Evolutionary conservation across 352 stramenopile species (phyloP).

Genomic region (Pythium apleroticum): DNA sequence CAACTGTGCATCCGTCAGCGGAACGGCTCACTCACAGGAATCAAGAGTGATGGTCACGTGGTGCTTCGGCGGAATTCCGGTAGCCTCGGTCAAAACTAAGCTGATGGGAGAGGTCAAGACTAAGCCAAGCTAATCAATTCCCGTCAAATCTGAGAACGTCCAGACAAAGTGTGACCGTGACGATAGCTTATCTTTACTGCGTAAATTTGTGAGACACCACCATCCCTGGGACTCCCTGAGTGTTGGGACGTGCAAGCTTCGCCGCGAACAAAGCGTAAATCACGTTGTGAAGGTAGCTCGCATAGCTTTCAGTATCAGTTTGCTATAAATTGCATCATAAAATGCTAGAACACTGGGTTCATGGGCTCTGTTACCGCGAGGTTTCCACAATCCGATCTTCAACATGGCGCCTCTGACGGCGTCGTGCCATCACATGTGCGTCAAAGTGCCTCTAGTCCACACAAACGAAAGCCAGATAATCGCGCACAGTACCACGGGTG

Average conservation of each 20-base stretch:
- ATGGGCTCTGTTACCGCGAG: not conserved
- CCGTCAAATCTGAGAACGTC: not conserved
- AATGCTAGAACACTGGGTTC: not conserved
- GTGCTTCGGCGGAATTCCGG: constrained; percentile 18
- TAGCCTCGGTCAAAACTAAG: constrained; percentile 1
- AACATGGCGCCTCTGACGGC: constrained; percentile 21
- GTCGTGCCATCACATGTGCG: not conserved
- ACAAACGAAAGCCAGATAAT: constrained; percentile 1
- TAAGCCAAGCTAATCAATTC: constrained; percentile 3
- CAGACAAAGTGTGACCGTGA: not conserved
- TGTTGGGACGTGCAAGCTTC: not conserved
- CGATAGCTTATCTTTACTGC: constrained; percentile 2
- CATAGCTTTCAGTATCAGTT: not conserved
- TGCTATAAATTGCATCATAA: not conserved
- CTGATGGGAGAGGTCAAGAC: not conserved
- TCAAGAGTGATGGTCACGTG: not conserved
- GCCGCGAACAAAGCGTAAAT: not conserved
- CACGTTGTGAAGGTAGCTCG: not conserved
- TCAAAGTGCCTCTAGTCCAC: constrained; percentile 9
- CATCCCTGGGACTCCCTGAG: not conserved
- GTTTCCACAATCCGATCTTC: constrained; percentile 16
- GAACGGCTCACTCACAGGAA: not conserved
- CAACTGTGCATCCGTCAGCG: not conserved
- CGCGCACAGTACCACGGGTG: too few species aligned
- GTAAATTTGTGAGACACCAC: not conserved